Conservation (phyloP, 1,284 basidiomycete genomes). For the Apiotrichum gamsii region DNA sequence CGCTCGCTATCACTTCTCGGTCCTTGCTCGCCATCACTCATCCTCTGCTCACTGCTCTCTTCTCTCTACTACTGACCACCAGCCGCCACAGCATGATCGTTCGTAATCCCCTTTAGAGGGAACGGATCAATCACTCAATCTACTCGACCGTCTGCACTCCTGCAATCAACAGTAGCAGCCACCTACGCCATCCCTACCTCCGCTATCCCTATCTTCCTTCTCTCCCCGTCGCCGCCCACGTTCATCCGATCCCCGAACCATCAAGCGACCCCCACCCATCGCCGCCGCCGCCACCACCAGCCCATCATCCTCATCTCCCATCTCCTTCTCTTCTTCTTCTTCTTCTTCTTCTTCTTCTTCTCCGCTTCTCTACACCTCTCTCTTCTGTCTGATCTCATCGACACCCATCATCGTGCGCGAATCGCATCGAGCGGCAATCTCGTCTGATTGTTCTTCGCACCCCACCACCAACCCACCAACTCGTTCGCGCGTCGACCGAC, state of each 20-base stretch:
- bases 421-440: too few relatives aligned
- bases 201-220: neutral
- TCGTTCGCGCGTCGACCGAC: too few relatives aligned
- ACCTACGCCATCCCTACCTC: neutral
- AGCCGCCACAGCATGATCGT: constrained; percentile 8
- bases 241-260: neutral
- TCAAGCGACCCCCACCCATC: neutral
- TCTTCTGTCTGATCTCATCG: too few relatives aligned
- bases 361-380: constrained; percentile 6
- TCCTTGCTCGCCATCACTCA: neutral
- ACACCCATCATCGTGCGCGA: too few relatives aligned
- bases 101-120: constrained; percentile 12
- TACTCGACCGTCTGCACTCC: neutral
- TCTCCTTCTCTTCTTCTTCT: constrained; percentile 9
- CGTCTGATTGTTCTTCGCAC: too few relatives aligned
- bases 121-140: neutral
- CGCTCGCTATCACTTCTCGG: neutral
- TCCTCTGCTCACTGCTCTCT: neutral
- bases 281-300: neutral
- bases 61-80: too few relatives aligned
- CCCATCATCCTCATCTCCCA: too few relatives aligned
- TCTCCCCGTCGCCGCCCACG: constrained; percentile 4
- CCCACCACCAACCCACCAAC: too few relatives aligned
- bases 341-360: constrained; percentile 7
- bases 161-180: neutral